A percentile compares a stretch with the other conserved stretches of the same genome.
Conservation (phyloP, 2,329 filamentous ascomycete genomes). For the Colletotrichum scovillei region DNA sequence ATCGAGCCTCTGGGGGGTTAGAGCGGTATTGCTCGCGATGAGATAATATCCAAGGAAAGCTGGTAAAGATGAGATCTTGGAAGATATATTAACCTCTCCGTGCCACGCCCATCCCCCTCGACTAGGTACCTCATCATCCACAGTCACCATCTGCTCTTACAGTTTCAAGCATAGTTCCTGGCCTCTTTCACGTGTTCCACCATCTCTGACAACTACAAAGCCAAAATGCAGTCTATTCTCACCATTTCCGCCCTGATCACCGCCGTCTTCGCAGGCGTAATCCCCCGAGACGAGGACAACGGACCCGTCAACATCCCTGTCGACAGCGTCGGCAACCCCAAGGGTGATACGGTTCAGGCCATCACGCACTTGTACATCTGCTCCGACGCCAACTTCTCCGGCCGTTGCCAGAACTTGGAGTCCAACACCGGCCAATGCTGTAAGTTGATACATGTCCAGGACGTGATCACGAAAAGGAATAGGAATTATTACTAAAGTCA, state of each 20-base stretch:
- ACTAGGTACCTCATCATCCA: background rate
- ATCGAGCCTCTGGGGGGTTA: too few species aligned
- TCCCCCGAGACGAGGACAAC: background rate
- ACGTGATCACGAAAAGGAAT: too few species aligned
- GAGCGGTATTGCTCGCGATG: too few species aligned
- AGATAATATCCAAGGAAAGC: too few species aligned
- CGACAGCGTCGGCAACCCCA: background rate
- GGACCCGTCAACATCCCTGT: background rate
- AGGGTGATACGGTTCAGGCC: background rate
- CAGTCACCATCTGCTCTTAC: background rate
- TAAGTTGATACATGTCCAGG: background rate
- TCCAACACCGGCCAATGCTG: background rate
- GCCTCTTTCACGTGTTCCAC: background rate
- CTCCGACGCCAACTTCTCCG: background rate
- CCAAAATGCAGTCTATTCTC: background rate
- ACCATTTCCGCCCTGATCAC: background rate
- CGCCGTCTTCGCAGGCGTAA: background rate
- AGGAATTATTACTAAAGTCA: too few species aligned
- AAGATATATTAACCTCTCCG: background rate
- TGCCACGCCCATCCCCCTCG: too few species aligned
- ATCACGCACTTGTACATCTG: background rate
- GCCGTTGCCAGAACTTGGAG: background rate
- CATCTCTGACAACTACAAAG: background rate
- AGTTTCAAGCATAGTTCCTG: too few species aligned
- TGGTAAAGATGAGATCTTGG: background rate